Conservation (phyloP, 805 yeast species). For the Komagataella pseudopastoris region DNA sequence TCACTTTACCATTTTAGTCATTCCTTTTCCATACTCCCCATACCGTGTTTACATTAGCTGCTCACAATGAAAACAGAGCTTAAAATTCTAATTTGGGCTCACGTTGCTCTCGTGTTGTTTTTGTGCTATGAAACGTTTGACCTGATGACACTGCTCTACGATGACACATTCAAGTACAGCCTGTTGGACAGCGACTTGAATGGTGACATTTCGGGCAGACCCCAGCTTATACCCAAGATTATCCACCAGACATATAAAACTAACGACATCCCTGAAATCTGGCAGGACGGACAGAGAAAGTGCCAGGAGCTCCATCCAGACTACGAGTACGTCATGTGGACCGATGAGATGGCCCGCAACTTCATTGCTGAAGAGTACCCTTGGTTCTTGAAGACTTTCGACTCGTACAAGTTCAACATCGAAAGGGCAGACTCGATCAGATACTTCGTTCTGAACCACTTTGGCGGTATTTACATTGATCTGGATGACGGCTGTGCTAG, state of each 20-base stretch:
- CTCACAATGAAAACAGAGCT: slow-evolving; percentile 48
- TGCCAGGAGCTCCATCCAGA: slow-evolving; percentile 78
- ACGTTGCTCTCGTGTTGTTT: slow-evolving; percentile 36
- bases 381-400: slow-evolving; percentile 78
- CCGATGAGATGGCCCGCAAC: slow-evolving; percentile 69
- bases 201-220: slow-evolving; percentile 27
- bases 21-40: background rate
- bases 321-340: slow-evolving; percentile 82
- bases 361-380: slow-evolving; percentile 71
- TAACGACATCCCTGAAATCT: slow-evolving; percentile 60
- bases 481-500: slow-evolving; percentile 81
- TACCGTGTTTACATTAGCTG: background rate
- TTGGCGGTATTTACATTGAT: slow-evolving; percentile 85
- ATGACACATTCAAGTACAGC: slow-evolving; percentile 55
- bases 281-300: slow-evolving; percentile 67
- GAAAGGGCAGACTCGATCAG: slow-evolving; percentile 86
- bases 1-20: background rate
- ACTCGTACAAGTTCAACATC: slow-evolving; percentile 65
- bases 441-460: slow-evolving; percentile 71
- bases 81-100: slow-evolving; percentile 45
- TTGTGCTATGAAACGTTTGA: slow-evolving; percentile 57
- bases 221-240: slow-evolving; percentile 68
- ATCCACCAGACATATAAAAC: slow-evolving; percentile 91
- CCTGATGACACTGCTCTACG: slow-evolving; percentile 59
- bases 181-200: slow-evolving; percentile 49